Conservation (phyloP, 2,329 filamentous ascomycete genomes). For the Rhynchosporium agropyri region DNA sequence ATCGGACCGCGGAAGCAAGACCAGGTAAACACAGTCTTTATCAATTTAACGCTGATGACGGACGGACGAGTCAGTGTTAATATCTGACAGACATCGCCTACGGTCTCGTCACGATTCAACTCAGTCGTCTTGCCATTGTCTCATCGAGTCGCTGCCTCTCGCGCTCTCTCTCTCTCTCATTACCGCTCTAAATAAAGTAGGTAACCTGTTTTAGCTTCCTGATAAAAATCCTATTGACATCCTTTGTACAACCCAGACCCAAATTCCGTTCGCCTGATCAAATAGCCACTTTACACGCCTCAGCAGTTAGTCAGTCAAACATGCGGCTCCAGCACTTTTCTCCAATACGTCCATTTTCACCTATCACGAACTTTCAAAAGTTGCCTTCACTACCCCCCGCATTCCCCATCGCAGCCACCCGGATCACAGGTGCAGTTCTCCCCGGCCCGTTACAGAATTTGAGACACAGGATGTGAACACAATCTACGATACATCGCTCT, state of each 20-base stretch:
- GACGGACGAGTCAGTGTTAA: too few relatives aligned
- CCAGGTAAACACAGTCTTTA: neutral
- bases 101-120: neutral
- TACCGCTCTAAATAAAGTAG: neutral
- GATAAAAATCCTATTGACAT: neutral
- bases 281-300: too few relatives aligned
- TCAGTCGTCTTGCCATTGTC: neutral
- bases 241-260: neutral
- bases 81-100: neutral
- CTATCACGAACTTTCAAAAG: neutral
- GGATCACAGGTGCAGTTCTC: too few relatives aligned
- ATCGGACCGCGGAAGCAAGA: neutral
- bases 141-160: neutral
- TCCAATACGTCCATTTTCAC: too few relatives aligned
- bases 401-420: neutral
- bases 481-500: neutral
- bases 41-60: too few relatives aligned
- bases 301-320: too few relatives aligned
- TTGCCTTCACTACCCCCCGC: neutral
- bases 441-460: neutral
- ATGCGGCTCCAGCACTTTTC: too few relatives aligned
- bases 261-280: too few relatives aligned
- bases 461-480: neutral
- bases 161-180: too few relatives aligned
- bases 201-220: neutral